Percentiles rank a stretch among this genome's conserved stretches.
These are phyloP conservation scores for Paraphoma sp. DNA, from an alignment of 2,329 filamentous ascomycete genomes.

Conservation along the genomic window DNA sequence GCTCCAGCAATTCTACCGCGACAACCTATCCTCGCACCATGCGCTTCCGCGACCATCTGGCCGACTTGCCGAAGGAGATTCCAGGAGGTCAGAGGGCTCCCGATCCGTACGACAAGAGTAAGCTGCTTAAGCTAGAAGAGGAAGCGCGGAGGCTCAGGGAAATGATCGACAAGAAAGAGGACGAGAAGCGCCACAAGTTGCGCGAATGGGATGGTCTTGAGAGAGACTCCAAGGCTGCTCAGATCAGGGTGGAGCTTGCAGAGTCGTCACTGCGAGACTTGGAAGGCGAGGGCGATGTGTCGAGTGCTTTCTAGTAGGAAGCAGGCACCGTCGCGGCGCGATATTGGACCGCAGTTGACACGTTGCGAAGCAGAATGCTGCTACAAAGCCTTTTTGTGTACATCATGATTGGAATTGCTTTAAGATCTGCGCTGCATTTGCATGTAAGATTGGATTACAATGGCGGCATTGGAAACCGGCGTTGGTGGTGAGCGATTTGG, in stretches of 20 bases:
- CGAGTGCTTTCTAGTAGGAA: constrained; percentile 44
- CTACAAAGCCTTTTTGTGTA: background rate
- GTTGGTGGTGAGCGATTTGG: background rate
- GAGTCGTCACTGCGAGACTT: constrained; percentile 53
- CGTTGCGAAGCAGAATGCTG: background rate
- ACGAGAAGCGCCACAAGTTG: constrained; percentile 50
- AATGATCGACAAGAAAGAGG: constrained; percentile 56
- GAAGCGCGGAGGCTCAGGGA: constrained; percentile 54
- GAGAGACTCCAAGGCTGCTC: constrained; percentile 53
- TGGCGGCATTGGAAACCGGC: background rate
- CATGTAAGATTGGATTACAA: background rate
- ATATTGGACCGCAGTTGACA: background rate
- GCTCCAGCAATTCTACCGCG: constrained; percentile 50
- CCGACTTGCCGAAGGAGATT: constrained; percentile 53
- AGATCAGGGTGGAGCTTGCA: constrained; percentile 54
- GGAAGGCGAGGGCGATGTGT: constrained; percentile 48
- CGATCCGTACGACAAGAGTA: constrained; percentile 51
- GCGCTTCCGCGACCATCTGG: constrained; percentile 53
- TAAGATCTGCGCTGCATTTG: background rate
- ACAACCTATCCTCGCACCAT: constrained; percentile 56
- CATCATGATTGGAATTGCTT: background rate
- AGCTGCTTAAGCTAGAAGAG: constrained; percentile 54
- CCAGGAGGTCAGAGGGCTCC: constrained; percentile 54
- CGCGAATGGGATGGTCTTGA: constrained; percentile 56
- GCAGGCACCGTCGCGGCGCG: background rate